Conservation (phyloP, 2,329 filamentous ascomycete species). For the Fusarium palustre region DNA sequence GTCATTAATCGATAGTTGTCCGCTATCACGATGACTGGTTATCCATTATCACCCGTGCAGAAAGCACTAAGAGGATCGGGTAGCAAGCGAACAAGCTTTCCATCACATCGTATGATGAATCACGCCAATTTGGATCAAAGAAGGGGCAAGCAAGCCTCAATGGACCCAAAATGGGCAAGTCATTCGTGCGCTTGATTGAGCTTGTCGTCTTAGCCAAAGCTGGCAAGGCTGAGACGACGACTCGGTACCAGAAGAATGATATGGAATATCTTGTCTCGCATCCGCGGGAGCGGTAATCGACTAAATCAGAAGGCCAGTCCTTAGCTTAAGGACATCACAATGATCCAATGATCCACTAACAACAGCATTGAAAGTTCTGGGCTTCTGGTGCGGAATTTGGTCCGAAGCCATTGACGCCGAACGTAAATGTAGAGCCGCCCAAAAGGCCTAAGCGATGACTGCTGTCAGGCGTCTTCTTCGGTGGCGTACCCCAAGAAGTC, state of each 20-base stretch:
- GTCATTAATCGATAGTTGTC: conserved; percentile 25
- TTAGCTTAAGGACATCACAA: conserved; percentile 4
- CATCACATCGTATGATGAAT: conserved; percentile 46
- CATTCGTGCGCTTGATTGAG: conserved; percentile 9
- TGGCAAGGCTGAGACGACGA: conserved; percentile 47
- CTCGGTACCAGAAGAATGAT: conserved; percentile 28
- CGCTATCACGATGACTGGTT: conserved; percentile 28
- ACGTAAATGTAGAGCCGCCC: conserved; percentile 1
- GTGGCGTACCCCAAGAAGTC: conserved; percentile 32
- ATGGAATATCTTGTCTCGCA: conserved; percentile 29
- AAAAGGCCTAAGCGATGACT: conserved; percentile 10
- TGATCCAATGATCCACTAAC: not conserved
- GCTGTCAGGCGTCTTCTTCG: conserved; percentile 12
- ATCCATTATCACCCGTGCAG: conserved; percentile 12
- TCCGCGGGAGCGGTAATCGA: conserved; percentile 13
- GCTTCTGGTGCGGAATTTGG: conserved; percentile 14
- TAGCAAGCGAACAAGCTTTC: conserved; percentile 7
- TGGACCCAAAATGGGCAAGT: conserved; percentile 1
- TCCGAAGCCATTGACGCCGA: not conserved
- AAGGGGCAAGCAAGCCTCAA: conserved; percentile 36
- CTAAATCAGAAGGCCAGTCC: conserved; percentile 2
- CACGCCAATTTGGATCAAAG: conserved; percentile 36
- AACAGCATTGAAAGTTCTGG: conserved; percentile 6
- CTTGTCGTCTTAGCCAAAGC: conserved; percentile 24
- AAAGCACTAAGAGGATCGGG: conserved; percentile 10